Conservation (phyloP, 2,329 filamentous ascomycete genomes). For the Pseudophaeomoniella oleicola region DNA sequence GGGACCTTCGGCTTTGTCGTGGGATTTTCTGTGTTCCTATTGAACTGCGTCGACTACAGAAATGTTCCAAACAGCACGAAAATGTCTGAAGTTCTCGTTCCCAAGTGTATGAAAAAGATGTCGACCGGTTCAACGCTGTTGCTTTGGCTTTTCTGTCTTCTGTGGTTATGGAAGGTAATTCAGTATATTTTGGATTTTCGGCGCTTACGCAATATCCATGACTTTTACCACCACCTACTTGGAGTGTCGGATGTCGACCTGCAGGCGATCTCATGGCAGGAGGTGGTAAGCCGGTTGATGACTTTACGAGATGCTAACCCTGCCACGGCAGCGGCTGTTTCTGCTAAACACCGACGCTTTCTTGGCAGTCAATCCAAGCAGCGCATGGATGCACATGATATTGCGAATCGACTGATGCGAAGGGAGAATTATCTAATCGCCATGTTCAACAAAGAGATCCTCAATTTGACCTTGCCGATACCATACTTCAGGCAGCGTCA, state of each 20-base stretch:
- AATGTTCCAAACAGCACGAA: slow-evolving; percentile 47
- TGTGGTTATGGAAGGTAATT: slow-evolving; percentile 69
- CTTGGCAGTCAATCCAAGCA: slow-evolving; percentile 82
- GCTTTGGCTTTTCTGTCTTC: slow-evolving; percentile 73
- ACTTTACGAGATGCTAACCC: slow-evolving; percentile 71
- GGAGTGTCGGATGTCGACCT: slow-evolving; percentile 76
- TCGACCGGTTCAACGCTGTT: slow-evolving; percentile 62
- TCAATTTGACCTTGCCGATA: slow-evolving; percentile 73
- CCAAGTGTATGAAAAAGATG: slow-evolving; percentile 62
- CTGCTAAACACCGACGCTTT: slow-evolving; percentile 43
- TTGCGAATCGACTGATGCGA: slow-evolving; percentile 92
- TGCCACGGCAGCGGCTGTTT: slow-evolving; percentile 54
- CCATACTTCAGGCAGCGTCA: slow-evolving; percentile 69
- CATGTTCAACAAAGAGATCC: slow-evolving; percentile 88
- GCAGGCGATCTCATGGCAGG: slow-evolving; percentile 89
- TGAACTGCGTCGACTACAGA: slow-evolving; percentile 72
- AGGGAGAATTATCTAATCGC: slow-evolving; percentile 95
- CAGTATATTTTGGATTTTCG: slow-evolving; percentile 60
- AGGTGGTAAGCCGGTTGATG: slow-evolving; percentile 76
- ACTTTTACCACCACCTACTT: slow-evolving; percentile 73
- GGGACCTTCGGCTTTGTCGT: slow-evolving; percentile 74
- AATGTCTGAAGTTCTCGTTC: slow-evolving; percentile 47
- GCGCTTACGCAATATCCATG: slow-evolving; percentile 60
- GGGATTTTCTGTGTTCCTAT: slow-evolving; percentile 66
- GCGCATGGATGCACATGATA: slow-evolving; percentile 87